Base-by-base conservation (phyloP, 2,329 filamentous ascomycete species). In the Pseudogymnoascus destructans region DNA sequence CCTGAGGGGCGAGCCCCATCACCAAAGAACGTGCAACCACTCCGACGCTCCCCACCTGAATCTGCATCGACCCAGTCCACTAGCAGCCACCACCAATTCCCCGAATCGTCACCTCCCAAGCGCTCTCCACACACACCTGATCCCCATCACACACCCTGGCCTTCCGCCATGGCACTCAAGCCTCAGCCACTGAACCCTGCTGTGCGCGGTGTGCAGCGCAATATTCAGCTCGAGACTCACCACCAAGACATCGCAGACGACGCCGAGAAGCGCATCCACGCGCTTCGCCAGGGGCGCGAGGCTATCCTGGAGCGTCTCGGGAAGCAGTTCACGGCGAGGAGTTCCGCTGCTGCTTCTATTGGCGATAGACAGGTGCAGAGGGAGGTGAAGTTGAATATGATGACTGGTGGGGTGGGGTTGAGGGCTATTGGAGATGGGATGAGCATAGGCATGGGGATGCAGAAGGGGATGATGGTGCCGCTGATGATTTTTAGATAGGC, bases 211-310 rank as follows among this genome's bases (percentile, higher is more conserved):
- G 77, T 82, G 27, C 80, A 82, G 67, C 78, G 80, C 62, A 77
- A 81, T 65, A 71, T 81, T 40, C 74, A 78, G 63, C 75, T 77
- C 60, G 80, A 84, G 64, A 75, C 78, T 63, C 72, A 74, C 2
- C 78, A 81, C 61, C 74, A 78, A 9, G 73, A 75, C 46, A 72
- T 82, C 21, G 81, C 80, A 17, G 77, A 84, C 62, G 79, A 84
- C 63, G 73, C 76, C 2, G 75, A 75, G 7, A 76, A 78, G 58
- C 75, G 81, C 59, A 73, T 73, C 3, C 77, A 73, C 63, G 79
- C 80, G 8, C 71, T 85, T 55, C 74, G 75, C 65, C 77, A 78
- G 60, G 82, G 81, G 32, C 81, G 79, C 66, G 79, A 81, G 62
- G 78, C 79, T 0, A 80, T 85, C 10, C 70, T 85, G 58, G 75